A percentile compares a stretch with the other conserved stretches of the same genome.
Evolutionary conservation across 2,329 filamentous ascomycete species (phyloP).

Genomic region (Tetracladium maxilliforme): DNA sequence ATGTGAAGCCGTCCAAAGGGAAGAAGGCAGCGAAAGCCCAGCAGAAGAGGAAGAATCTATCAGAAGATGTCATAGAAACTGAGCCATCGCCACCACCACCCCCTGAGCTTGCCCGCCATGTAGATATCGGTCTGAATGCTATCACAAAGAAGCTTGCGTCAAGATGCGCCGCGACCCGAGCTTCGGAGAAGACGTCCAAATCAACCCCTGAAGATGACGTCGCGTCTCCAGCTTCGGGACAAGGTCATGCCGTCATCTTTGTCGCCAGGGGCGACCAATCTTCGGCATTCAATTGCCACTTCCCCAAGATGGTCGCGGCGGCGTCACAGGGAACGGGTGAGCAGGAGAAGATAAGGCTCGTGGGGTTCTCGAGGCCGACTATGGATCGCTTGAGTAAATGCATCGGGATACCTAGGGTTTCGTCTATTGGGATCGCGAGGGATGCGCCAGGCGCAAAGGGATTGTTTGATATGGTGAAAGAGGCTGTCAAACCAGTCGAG

Average conservation of each 20-base stretch:
- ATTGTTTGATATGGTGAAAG: conserved; percentile 38
- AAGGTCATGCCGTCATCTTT: conserved; percentile 31
- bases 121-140: conserved; percentile 48
- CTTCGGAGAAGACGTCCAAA: background rate
- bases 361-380: conserved; percentile 45
- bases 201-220: background rate
- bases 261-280: conserved; percentile 41
- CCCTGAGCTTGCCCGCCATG: conserved; percentile 37
- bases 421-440: conserved; percentile 43
- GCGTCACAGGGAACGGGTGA: conserved; percentile 26
- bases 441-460: conserved; percentile 40
- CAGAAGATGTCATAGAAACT: conserved; percentile 5
- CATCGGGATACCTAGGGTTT: conserved; percentile 48
- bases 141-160: conserved; percentile 1
- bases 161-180: background rate
- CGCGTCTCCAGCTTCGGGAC: background rate
- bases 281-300: conserved; percentile 42
- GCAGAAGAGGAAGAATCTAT: conserved; percentile 15
- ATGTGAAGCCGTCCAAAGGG: conserved; percentile 43
- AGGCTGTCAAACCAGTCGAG: conserved; percentile 34
- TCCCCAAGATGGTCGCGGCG: conserved; percentile 36
- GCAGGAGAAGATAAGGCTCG: conserved; percentile 32
- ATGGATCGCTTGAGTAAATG: conserved; percentile 40
- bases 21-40: conserved; percentile 41
- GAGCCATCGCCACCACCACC: conserved; percentile 14